phyloP scores from a whole-genome alignment of 768 basidiomycete genomes.

The Mycena chlorophos region DNA sequence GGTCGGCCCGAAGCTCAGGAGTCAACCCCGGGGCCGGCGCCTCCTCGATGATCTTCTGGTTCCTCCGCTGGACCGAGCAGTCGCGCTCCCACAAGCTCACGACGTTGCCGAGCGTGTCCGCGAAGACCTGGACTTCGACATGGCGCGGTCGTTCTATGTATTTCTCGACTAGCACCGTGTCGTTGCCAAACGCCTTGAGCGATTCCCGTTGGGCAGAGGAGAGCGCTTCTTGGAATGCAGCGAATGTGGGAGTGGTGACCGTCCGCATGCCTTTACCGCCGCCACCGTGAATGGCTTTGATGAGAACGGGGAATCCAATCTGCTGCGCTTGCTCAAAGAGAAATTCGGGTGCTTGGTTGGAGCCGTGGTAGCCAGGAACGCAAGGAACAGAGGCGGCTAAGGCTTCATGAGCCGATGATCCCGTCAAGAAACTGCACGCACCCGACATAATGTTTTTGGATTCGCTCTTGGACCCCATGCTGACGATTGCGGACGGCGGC shows the following conservation, averaged over 20 bases:
- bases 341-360: conserved; percentile 72
- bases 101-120: conserved; percentile 73
- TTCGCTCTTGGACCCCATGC: conserved; percentile 97
- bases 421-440: conserved; percentile 31
- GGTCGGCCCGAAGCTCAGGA: conserved; percentile 72
- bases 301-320: conserved; percentile 84
- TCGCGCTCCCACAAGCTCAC: conserved; percentile 97
- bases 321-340: conserved; percentile 59
- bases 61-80: conserved; percentile 87
- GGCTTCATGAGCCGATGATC: conserved; percentile 5
- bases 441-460: conserved; percentile 94
- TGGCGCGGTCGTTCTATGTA: conserved; percentile 86
- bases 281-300: conserved; percentile 96
- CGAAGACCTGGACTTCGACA: conserved; percentile 94
- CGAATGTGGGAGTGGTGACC: conserved; percentile 54
- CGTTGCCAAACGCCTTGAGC: conserved; percentile 82
- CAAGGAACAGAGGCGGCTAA: conserved; percentile 87
- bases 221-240: conserved; percentile 77
- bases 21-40: conserved; percentile 90
- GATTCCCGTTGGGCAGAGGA: conserved; percentile 90
- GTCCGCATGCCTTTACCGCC: conserved; percentile 96
- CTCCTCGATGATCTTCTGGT: conserved; percentile 96
- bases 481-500: conserved; percentile 80
- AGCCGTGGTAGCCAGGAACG: conserved; percentile 91
- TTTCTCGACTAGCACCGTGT: conserved; percentile 84